phyloP scores from a whole-genome alignment of 441 rosid species.

The Erodium moschatum region DNA sequence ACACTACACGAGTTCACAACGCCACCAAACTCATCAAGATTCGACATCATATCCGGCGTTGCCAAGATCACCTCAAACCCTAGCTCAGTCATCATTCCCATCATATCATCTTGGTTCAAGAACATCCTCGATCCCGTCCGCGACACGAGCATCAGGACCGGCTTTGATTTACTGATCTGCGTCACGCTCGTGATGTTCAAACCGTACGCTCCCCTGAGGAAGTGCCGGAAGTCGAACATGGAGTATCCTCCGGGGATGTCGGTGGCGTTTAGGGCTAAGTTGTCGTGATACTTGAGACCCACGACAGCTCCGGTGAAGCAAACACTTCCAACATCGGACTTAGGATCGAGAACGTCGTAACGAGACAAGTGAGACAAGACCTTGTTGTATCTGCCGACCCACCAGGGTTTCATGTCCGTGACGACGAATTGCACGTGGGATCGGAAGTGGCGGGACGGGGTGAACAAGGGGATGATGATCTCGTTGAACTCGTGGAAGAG shows the following conservation, averaged over 20 bases:
- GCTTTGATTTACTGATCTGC: slow-evolving; percentile 22
- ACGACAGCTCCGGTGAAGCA: slow-evolving; percentile 31
- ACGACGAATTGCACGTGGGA: slow-evolving; percentile 24
- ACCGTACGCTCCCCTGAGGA: slow-evolving; percentile 25
- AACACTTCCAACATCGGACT: slow-evolving; percentile 17
- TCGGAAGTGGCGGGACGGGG: slow-evolving; percentile 23
- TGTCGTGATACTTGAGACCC: slow-evolving; percentile 27
- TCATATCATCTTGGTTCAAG: slow-evolving; percentile 27
- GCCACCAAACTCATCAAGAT: slow-evolving; percentile 19
- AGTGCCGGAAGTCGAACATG: slow-evolving; percentile 29
- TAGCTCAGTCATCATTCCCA: slow-evolving; percentile 21
- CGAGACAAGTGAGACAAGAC: slow-evolving; percentile 19
- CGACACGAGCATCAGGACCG: slow-evolving; percentile 26
- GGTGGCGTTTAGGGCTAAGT: slow-evolving; percentile 22
- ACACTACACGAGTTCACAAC: slow-evolving; percentile 23
- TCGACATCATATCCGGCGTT: slow-evolving; percentile 18
- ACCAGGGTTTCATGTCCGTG: slow-evolving; percentile 25
- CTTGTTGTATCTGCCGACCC: slow-evolving; percentile 25
- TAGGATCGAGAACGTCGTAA: slow-evolving; percentile 13
- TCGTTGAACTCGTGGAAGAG: slow-evolving; percentile 33
- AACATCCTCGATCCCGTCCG: slow-evolving; percentile 23
- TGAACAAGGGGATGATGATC: slow-evolving; percentile 31
- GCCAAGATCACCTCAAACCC: slow-evolving; percentile 22
- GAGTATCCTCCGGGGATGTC: slow-evolving; percentile 28
- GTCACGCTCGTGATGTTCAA: slow-evolving; percentile 13